Base-by-base conservation (phyloP, 2,329 filamentous ascomycete species). In the Fusarium tupiense region DNA sequence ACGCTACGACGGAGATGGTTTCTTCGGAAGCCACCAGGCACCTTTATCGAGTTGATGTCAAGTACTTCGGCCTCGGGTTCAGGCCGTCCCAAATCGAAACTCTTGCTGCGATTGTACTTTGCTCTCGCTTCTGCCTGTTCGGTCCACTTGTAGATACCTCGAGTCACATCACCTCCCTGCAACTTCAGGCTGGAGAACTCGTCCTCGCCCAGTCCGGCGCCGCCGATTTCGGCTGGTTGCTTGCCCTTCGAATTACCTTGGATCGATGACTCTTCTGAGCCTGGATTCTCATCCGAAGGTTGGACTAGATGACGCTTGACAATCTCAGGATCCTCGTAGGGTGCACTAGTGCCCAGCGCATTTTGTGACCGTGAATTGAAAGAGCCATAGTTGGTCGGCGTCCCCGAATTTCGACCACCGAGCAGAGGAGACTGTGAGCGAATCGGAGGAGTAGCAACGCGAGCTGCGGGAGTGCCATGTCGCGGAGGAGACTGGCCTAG, bases 71-170 rank as follows among this genome's bases (percentile, higher is more conserved):
- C 90, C 79, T 96, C 93, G 2, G 94, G 94, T 40, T 93, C 91
- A 11, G 94, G 93, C 38, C 94, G 89, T 41, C 92, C 88, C 52
- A 94, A 85, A 77, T 92, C 91, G 82, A 98, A 98, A 83, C 95
- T 98, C 85, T 95, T 92, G 84, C 95, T 98, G 77, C 96, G 91
- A 77, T 92, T 90, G 79, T 91, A 86, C 77, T 90, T 90, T 69
- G 87, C 88, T 75, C 91, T 90, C 53, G 90, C 87, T 80, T 97
- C 92, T 59, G 93, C 93, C 81, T 97, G 94, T 82, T 98, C 95
- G 11, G 95, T 94, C 94, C 97, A 99, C 77, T 94, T 92, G 86
- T 99, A 99, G 77, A 99, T 97, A 62, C 96, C 94, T 69, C 96
- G 89, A 31, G 96, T 98, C 65, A 98, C 93, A 81, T 99, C 96